phyloP scores from a whole-genome alignment of 169 alveolate genomes.

The Cryptosporidium felis region DNA sequence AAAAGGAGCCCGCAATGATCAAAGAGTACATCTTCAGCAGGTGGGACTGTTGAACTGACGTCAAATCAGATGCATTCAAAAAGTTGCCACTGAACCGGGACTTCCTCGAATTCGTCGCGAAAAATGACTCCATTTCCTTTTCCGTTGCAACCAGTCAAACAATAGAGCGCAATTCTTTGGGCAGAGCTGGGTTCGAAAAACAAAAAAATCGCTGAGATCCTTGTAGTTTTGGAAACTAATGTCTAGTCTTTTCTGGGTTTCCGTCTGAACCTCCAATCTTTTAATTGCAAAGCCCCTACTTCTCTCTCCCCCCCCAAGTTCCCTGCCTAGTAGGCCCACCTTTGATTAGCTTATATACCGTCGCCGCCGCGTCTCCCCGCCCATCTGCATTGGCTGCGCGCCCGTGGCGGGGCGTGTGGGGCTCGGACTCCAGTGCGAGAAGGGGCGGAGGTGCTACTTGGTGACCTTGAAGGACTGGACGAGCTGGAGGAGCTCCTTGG shows the following conservation, averaged over 20 bases:
- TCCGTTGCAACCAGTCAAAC: neutral
- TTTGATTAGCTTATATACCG: too few relatives aligned
- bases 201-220: too few relatives aligned
- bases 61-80: neutral
- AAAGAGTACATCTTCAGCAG: constrained; percentile 47
- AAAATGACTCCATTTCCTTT: constrained; percentile 43
- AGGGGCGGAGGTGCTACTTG: constrained; percentile 55
- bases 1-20: constrained; percentile 37
- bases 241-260: too few relatives aligned
- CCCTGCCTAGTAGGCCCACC: neutral
- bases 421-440: too few relatives aligned
- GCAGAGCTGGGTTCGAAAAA: too few relatives aligned
- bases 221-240: too few relatives aligned
- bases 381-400: too few relatives aligned
- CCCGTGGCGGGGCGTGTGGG: too few relatives aligned
- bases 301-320: too few relatives aligned
- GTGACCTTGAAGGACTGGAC: constrained; percentile 83
- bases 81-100: constrained; percentile 55
- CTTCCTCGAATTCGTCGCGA: constrained; percentile 32
- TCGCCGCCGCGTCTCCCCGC: too few relatives aligned
- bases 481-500: constrained; percentile 87
- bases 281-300: too few relatives aligned
- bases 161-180: neutral
- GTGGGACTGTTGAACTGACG: constrained; percentile 41
- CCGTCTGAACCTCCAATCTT: too few relatives aligned